These are phyloP conservation scores for Cladosporium sp. DNA, from an alignment of 2,329 filamentous ascomycete species.

Conservation along the genomic window DNA sequence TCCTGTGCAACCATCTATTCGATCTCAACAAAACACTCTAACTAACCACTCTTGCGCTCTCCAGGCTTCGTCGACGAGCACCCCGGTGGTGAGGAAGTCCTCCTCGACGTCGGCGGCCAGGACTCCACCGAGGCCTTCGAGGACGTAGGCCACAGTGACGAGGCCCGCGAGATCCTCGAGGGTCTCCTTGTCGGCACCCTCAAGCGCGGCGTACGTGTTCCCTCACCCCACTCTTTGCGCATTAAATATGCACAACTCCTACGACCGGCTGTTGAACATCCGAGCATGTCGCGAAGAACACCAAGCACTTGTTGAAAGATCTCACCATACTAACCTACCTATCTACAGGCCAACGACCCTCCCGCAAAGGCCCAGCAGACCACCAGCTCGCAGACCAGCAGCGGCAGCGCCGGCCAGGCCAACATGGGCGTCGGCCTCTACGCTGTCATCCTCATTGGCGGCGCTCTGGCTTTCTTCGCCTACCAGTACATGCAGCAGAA, in stretches of 20 bases:
- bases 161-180: slow-evolving; percentile 89
- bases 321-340: neutral
- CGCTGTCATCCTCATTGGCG: slow-evolving; percentile 73
- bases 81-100: slow-evolving; percentile 96
- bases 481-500: slow-evolving; percentile 79
- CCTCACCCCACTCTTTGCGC: neutral
- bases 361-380: slow-evolving; percentile 4
- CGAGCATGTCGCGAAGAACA: neutral
- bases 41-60: slow-evolving; percentile 1
- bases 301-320: no score
- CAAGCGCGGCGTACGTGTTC: slow-evolving; percentile 69
- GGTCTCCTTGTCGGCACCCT: slow-evolving; percentile 69
- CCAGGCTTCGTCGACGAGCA: slow-evolving; percentile 75
- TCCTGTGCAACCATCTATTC: neutral
- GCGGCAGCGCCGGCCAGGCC: slow-evolving; percentile 78
- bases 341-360: slow-evolving; percentile 11
- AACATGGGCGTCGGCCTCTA: slow-evolving; percentile 72
- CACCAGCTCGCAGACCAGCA: slow-evolving; percentile 11
- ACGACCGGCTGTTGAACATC: neutral
- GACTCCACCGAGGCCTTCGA: slow-evolving; percentile 98
- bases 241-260: neutral
- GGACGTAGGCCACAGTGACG: slow-evolving; percentile 98
- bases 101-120: slow-evolving; percentile 92
- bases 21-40: neutral
- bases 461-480: slow-evolving; percentile 69